These are phyloP conservation scores for Fragilariopsis cylindrus DNA, from an alignment of 108 stramenopile genomes.

Conservation along the genomic window DNA sequence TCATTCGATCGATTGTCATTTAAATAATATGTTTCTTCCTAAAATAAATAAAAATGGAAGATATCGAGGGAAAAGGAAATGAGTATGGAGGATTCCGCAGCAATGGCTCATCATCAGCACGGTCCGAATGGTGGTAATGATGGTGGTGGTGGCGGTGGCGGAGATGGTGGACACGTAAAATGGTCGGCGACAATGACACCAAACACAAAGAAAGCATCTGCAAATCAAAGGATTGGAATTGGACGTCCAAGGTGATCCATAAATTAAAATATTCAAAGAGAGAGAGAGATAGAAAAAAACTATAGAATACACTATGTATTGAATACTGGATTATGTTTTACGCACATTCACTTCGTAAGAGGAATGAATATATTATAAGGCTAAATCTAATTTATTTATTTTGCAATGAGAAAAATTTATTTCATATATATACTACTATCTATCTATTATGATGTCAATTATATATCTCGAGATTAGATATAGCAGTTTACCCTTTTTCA, in stretches of 20 bases:
- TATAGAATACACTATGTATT: no score
- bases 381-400: no score
- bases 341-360: no score
- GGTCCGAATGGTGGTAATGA: neutral
- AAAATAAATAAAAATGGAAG: neutral
- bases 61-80: constrained; percentile 30
- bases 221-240: constrained; percentile 32
- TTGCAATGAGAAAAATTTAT: no score
- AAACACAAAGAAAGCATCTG: constrained; percentile 20
- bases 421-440: no score
- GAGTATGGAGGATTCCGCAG: constrained; percentile 26
- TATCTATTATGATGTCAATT: no score
- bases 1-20: neutral
- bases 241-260: constrained; percentile 7
- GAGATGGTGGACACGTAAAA: neutral
- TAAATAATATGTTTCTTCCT: neutral
- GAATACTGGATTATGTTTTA: no score
- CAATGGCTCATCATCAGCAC: neutral
- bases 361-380: no score
- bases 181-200: constrained; percentile 9
- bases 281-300: no score
- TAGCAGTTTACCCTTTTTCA: no score
- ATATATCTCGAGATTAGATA: no score
- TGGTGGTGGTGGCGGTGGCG: neutral
- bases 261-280: no score